Evolutionary conservation across 192 early-diverging fungal genomes (phyloP), one percentile per base, ranked within the genome.

Genomic region (Coemansia sp.): DNA sequence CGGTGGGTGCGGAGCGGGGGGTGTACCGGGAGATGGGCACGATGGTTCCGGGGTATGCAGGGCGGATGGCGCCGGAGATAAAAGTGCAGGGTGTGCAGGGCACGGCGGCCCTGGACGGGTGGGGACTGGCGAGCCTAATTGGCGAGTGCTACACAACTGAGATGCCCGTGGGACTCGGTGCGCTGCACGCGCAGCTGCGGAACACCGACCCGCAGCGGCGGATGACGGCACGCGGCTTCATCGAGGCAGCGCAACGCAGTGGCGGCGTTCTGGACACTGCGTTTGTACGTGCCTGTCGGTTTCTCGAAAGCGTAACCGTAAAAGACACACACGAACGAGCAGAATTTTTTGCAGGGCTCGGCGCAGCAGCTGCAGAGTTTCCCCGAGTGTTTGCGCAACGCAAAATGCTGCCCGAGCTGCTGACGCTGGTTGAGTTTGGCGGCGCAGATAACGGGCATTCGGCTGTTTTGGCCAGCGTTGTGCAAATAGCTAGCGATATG

Each of bases 351-450:
- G 86, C 92, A 23, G 88, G 92, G 43, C 80, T 98, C 53, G 89
- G 90, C 64, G 56, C 71, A 21, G 73, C 84, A 1, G 82, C 96
- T 14, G 90, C 89, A 16, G 71, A 81, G n/a, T 93, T 95, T 58
- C 95, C 95, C 27, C 62, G 70, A 17, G 85, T 89, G 12, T 97
- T 95, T 74, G 89, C 86, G 65, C 93, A 89, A 59, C 88, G 94
- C 84, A 98, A 98, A 79, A 89, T 98, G 37, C 80, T 96, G 72
- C 95, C 95, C 0, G 94, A 95, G 69, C 83, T 98, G 21, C 82
- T 94, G 19, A 89, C 94, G 25, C 79, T 89, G 6, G 83, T 93
- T 61, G 92, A 92, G 65, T 94, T 86, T 74, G 92, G 90, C 38
- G 86, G 88, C 50, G 84, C 85, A 22, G 89, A 87, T 27, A 38